Evolutionary conservation across 1,139 yeast genomes (phyloP), one percentile per base, ranked within the genome.

Genomic region (Pneumocystis canis): DNA sequence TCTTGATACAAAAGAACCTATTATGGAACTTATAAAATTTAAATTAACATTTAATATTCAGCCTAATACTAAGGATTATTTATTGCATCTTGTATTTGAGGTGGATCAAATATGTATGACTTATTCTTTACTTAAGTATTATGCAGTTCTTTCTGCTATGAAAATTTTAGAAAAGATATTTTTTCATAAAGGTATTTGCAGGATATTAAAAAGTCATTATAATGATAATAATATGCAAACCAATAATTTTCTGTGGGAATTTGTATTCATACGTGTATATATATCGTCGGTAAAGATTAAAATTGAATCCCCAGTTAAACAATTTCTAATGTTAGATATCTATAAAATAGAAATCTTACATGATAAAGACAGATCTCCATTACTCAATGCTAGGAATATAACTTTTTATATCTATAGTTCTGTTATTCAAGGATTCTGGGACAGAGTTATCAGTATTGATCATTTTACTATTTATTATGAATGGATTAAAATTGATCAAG

Each of bases 321-420:
- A 80, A 32, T 81, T 79, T 65, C 70, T 81, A 3, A 75, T 84
- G 76, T 63, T 82, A 40, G 87, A 83, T 68, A 64, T 80, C 3
- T 81, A 79, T 65, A 70, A 73, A 1, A 69, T 81, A 9, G 69
- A 70, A 11, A 66, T 78, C 25, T 66, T 70, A 28, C 74, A 76
- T 61, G 71, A 73, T 1, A 69, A 75, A 33, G 72, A 65, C 18
- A 47, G 69, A 3, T 69, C 74, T 39, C 77, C 74, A 1, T 60
- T 59, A 1, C 67, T 77, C 6, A 70, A 71, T 20, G 72, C 80
- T 28, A 73, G 74, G 59, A 77, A 75, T 62, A 70, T 77, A 35
- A 72, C 85, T 58, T 70, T 82, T 60, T 83, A 80, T 68, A 82
- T 82, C 9, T 73, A 77, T 16, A 84, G 82, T 63, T 87, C 87